Evolutionary conservation across 164 flowering plant species (phyloP).

Genomic region (Tetrastigma voinierianum): DNA sequence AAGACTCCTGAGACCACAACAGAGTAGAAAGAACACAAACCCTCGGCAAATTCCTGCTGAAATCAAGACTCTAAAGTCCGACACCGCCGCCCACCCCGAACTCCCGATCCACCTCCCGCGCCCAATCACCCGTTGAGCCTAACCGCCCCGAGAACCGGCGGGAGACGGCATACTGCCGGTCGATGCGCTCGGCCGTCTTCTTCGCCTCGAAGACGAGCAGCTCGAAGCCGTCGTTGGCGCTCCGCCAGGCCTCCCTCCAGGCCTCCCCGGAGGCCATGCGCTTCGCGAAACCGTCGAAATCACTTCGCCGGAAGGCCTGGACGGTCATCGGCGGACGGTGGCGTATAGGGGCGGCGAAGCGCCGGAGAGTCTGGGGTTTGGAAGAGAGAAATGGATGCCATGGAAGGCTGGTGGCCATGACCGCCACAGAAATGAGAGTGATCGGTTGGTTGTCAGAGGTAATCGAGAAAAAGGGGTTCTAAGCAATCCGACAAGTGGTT

Average conservation of each 20-base stretch:
- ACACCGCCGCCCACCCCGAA: constrained; percentile 58
- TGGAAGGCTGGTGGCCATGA: constrained; percentile 44
- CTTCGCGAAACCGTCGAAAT: constrained; percentile 67
- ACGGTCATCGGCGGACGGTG: constrained; percentile 3
- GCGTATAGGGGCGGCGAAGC: constrained; percentile 9
- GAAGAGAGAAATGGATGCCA: constrained; percentile 41
- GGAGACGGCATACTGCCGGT: constrained; percentile 68
- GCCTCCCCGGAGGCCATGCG: constrained; percentile 58
- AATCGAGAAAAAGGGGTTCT: no score
- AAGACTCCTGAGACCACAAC: not conserved
- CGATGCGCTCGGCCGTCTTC: constrained; percentile 80
- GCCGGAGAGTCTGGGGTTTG: constrained; percentile 13
- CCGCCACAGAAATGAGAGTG: constrained; percentile 1
- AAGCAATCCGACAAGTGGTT: no score
- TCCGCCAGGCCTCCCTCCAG: constrained; percentile 66
- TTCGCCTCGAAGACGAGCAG: constrained; percentile 64
- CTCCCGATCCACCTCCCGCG: constrained; percentile 72
- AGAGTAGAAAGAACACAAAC: constrained; percentile 34
- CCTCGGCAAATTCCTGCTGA: constrained; percentile 74
- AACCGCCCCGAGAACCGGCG: constrained; percentile 40
- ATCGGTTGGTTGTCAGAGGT: not conserved
- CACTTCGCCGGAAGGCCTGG: constrained; percentile 63
- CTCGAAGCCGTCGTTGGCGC: constrained; percentile 86
- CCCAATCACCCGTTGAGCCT: constrained; percentile 49
- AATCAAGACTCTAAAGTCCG: constrained; percentile 58